Percentiles rank a stretch among this genome's conserved stretches.
Conservation (phyloP, 257 asterid species). For the Avicennia marina region DNA sequence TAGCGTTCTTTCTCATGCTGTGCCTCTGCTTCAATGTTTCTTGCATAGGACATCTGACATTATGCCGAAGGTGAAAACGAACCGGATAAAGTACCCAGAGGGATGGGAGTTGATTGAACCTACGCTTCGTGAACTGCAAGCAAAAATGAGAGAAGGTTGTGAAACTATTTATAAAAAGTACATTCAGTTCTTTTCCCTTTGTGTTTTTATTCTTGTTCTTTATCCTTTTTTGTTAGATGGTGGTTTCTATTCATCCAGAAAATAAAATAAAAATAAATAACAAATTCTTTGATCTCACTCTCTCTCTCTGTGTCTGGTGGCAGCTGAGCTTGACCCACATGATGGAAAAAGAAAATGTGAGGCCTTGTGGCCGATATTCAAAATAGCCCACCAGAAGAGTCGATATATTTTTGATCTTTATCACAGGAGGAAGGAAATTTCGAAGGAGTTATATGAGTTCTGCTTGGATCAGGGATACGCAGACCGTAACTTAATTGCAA, state of each 20-base stretch:
- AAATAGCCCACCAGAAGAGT: constrained; percentile 90
- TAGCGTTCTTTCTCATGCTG: no score
- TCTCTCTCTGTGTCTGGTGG: not conserved
- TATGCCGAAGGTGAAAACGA: constrained; percentile 96
- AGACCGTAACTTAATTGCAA: constrained; percentile 83
- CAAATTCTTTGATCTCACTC: not conserved
- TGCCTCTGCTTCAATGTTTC: no score
- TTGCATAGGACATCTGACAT: constrained; percentile 17
- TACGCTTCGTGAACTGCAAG: constrained; percentile 74
- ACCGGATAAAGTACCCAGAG: constrained; percentile 69
- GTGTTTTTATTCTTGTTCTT: not conserved
- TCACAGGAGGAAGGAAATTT: constrained; percentile 74
- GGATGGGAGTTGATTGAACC: constrained; percentile 98
- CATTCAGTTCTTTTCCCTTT: no score
- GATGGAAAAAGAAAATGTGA: constrained; percentile 87
- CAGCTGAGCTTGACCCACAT: constrained; percentile 89
- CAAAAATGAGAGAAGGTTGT: constrained; percentile 91
- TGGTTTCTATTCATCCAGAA: not conserved
- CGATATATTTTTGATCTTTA: constrained; percentile 78
- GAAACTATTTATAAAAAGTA: not conserved
- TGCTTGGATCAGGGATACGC: constrained; percentile 95
- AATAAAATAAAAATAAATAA: no score
- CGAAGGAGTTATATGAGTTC: constrained; percentile 82
- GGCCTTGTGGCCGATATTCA: constrained; percentile 89
- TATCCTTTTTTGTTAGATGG: not conserved